phyloP scores from a whole-genome alignment of 257 asterid genomes.

The Solanum arcanum region DNA sequence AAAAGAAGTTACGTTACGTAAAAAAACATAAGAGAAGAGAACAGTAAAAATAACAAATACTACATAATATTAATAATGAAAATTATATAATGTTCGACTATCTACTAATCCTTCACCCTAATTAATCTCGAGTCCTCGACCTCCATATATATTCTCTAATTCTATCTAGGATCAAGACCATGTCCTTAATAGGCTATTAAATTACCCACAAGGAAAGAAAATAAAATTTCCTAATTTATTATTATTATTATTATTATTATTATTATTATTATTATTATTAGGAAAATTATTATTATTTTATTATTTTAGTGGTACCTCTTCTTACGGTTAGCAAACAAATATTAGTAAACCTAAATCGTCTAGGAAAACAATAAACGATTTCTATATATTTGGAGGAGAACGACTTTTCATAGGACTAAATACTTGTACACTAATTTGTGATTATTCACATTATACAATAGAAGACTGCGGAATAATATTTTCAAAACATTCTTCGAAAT shows the following conservation, averaged over 20 bases:
- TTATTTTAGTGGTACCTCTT: neutral
- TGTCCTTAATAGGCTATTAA: neutral
- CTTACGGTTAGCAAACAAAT: neutral
- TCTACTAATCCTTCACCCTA: neutral
- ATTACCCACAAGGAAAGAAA: neutral
- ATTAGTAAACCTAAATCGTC: neutral
- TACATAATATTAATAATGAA: neutral
- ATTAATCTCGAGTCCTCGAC: neutral
- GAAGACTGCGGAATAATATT: neutral
- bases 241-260: neutral
- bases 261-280: no score
- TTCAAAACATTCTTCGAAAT: neutral
- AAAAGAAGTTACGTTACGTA: neutral
- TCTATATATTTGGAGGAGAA: neutral
- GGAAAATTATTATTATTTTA: neutral
- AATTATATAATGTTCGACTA: neutral
- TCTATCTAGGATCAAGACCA: neutral
- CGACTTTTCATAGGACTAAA: neutral
- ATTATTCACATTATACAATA: neutral
- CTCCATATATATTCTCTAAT: neutral
- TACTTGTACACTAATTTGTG: neutral
- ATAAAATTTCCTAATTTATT: neutral
- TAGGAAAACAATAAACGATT: neutral
- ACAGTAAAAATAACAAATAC: neutral
- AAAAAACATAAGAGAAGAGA: neutral